A percentile compares a stretch with the other conserved stretches of the same genome.
phyloP scores from a whole-genome alignment of 2,329 filamentous ascomycete species.

The Scortechinia acanthostroma region DNA sequence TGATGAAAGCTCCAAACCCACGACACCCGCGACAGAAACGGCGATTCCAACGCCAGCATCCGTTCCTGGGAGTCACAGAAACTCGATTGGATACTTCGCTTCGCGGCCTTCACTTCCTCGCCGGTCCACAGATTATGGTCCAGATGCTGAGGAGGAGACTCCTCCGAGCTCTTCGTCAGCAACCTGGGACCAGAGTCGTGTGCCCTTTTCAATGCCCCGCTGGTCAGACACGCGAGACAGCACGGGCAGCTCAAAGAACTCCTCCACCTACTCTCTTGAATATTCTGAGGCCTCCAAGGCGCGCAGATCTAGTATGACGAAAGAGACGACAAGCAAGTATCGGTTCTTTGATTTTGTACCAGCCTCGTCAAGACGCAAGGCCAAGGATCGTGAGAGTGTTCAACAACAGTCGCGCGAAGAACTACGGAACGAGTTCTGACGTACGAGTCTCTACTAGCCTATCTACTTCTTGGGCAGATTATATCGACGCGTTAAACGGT shows the following conservation, averaged over 20 bases:
- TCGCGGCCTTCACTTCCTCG: conserved; percentile 23
- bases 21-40: conserved; percentile 22
- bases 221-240: conserved; percentile 28
- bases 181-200: conserved; percentile 28
- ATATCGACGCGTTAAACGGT: too few relatives aligned
- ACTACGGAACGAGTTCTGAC: not conserved
- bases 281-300: conserved; percentile 25
- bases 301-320: conserved; percentile 24
- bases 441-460: too few relatives aligned
- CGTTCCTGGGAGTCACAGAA: conserved; percentile 21
- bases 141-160: conserved; percentile 25
- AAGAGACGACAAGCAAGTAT: conserved; percentile 27
- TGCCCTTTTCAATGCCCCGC: conserved; percentile 26
- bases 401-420: conserved; percentile 9
- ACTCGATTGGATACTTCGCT: conserved; percentile 28
- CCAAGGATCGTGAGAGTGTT: conserved; percentile 24
- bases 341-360: conserved; percentile 32
- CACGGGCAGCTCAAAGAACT: conserved; percentile 33
- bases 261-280: conserved; percentile 25
- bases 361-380: conserved; percentile 27
- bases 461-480: too few relatives aligned
- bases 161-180: conserved; percentile 31
- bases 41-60: conserved; percentile 16
- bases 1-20: conserved; percentile 26
- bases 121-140: conserved; percentile 23